These are phyloP conservation scores for Torulaspora quercuum DNA, from an alignment of 805 yeast species.

Conservation along the genomic window DNA sequence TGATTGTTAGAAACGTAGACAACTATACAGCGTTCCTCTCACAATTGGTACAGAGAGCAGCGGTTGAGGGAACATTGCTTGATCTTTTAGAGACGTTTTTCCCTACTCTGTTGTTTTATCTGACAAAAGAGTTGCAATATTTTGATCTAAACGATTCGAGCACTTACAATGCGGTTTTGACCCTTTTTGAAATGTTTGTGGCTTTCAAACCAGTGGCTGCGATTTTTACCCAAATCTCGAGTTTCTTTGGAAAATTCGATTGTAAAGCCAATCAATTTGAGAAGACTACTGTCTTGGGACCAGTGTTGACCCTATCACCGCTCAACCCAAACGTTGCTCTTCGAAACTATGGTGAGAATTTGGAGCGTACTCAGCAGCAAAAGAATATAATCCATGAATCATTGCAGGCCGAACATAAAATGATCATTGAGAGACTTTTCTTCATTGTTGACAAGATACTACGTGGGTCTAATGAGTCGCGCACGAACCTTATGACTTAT, in stretches of 20 bases:
- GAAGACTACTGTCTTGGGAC: constrained; percentile 65
- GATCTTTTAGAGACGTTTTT: constrained; percentile 57
- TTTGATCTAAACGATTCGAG: constrained; percentile 47
- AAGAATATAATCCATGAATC: constrained; percentile 53
- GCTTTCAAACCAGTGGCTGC: constrained; percentile 60
- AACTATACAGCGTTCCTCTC: constrained; percentile 47
- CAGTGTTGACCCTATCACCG: constrained; percentile 73
- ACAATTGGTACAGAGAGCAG: constrained; percentile 55
- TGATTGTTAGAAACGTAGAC: constrained; percentile 32
- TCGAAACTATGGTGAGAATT: constrained; percentile 43
- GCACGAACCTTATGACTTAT: constrained; percentile 62
- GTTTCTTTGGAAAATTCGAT: constrained; percentile 47
- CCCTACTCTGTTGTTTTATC: constrained; percentile 30
- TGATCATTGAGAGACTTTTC: constrained; percentile 60
- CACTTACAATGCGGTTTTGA: constrained; percentile 50
- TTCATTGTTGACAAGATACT: constrained; percentile 68
- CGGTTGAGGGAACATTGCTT: constrained; percentile 60
- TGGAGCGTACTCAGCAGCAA: constrained; percentile 41
- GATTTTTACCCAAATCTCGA: constrained; percentile 52
- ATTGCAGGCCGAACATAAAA: constrained; percentile 59
- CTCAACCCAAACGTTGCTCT: constrained; percentile 49
- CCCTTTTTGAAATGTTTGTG: constrained; percentile 55
- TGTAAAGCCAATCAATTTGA: constrained; percentile 54
- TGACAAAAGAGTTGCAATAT: constrained; percentile 20
- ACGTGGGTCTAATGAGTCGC: constrained; percentile 63